phyloP scores from a whole-genome alignment of 2,329 filamentous ascomycete species.

The Alternaria sp. region DNA sequence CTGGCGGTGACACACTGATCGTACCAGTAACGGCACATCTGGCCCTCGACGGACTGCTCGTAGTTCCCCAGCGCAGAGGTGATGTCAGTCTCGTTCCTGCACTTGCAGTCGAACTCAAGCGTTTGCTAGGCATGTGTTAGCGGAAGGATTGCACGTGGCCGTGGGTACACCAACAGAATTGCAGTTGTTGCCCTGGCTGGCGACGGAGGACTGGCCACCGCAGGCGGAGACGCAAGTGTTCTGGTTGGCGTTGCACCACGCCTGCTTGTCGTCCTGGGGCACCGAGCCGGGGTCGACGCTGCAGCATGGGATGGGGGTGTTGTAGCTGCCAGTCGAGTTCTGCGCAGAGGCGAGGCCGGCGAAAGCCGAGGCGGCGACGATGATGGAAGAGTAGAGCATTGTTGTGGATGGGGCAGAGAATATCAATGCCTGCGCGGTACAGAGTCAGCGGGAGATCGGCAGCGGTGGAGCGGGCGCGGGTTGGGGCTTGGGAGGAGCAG shows the following conservation, averaged over 20 bases:
- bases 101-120: conserved; percentile 64
- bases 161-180: conserved; percentile 58
- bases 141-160: not conserved
- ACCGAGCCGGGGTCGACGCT: conserved; percentile 54
- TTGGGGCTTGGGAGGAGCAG: not conserved
- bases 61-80: conserved; percentile 52
- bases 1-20: conserved; percentile 49
- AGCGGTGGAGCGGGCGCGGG: conserved; percentile 11
- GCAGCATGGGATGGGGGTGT: conserved; percentile 46
- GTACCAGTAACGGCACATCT: conserved; percentile 63
- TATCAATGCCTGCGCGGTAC: conserved; percentile 46
- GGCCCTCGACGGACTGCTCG: conserved; percentile 65
- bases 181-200: conserved; percentile 60
- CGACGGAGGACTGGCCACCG: conserved; percentile 51
- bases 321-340: conserved; percentile 39
- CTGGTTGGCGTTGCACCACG: conserved; percentile 65
- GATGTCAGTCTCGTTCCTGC: conserved; percentile 63
- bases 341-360: conserved; percentile 55
- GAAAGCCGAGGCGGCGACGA: conserved; percentile 56
- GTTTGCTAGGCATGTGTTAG: conserved; percentile 50
- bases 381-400: conserved; percentile 58
- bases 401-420: conserved; percentile 32
- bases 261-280: conserved; percentile 41
- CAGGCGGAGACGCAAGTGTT: conserved; percentile 68
- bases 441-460: conserved; percentile 35